Evolutionary conservation across 2,329 filamentous ascomycete genomes (phyloP).

Genomic region (Neofusicoccum sp.): DNA sequence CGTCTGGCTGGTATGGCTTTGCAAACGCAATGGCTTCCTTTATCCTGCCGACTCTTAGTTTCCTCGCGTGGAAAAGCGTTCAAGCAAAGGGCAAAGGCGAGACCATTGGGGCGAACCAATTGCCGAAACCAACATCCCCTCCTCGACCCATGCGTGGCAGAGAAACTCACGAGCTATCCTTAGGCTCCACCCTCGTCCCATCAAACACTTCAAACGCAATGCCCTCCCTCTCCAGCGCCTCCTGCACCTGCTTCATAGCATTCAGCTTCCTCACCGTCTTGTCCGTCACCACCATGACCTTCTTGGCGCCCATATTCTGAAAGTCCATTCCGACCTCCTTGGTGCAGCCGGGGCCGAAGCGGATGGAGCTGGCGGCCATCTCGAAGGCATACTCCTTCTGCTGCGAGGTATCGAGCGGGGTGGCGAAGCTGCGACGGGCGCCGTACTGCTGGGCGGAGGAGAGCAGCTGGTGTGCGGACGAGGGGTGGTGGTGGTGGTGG

Average conservation of each 20-base stretch:
- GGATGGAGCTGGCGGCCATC: conserved; percentile 93
- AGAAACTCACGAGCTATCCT: conserved; percentile 75
- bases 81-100: no score
- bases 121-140: no score
- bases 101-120: not conserved
- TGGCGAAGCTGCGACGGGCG: conserved; percentile 66
- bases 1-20: conserved; percentile 77
- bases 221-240: conserved; percentile 74
- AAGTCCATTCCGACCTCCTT: conserved; percentile 98
- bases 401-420: conserved; percentile 67
- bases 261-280: conserved; percentile 74
- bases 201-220: conserved; percentile 80
- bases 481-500: conserved; percentile 61
- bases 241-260: conserved; percentile 85
- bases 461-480: conserved; percentile 36
- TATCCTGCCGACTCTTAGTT: conserved; percentile 54
- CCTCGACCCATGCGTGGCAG: not conserved
- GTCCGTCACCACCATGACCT: conserved; percentile 91
- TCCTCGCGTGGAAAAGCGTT: not conserved
- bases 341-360: conserved; percentile 89
- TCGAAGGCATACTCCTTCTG: conserved; percentile 98
- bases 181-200: conserved; percentile 81
- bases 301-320: conserved; percentile 81
- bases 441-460: conserved; percentile 33
- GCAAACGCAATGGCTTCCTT: conserved; percentile 86